These are phyloP conservation scores for Bryopsis sp. DNA, from an alignment of 139 green algal species.

Conservation along the genomic window DNA sequence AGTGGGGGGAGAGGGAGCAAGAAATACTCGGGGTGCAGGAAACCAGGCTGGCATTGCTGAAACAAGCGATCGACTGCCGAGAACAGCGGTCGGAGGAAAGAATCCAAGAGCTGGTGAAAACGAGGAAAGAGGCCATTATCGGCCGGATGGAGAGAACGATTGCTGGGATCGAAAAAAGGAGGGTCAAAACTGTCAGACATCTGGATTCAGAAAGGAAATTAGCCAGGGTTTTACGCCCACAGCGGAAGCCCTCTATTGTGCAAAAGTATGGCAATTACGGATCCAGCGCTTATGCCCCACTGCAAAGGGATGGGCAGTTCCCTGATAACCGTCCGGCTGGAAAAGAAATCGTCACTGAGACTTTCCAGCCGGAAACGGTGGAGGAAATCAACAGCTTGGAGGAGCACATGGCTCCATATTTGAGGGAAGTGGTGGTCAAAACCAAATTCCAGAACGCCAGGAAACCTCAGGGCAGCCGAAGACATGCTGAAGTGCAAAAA, in stretches of 20 bases:
- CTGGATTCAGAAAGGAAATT: too few relatives aligned
- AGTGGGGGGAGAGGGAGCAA: slow-evolving; percentile 62
- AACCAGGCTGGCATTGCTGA: slow-evolving; percentile 44
- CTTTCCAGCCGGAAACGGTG: slow-evolving; percentile 37
- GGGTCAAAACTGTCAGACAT: too few relatives aligned
- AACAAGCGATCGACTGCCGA: slow-evolving; percentile 30
- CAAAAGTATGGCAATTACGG: slow-evolving; percentile 53
- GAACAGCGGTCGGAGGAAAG: slow-evolving; percentile 22
- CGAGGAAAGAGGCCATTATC: background rate
- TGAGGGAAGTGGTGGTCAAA: background rate
- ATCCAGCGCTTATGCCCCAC: slow-evolving; percentile 56
- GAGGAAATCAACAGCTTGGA: background rate
- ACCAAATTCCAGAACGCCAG: background rate
- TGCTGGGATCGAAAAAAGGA: background rate
- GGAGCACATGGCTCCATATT: background rate
- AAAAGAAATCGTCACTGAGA: slow-evolving; percentile 47
- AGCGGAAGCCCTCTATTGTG: too few relatives aligned
- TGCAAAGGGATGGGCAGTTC: slow-evolving; percentile 53
- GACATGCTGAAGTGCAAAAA: slow-evolving; percentile 21
- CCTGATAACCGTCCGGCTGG: slow-evolving; percentile 35
- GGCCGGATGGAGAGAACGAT: background rate
- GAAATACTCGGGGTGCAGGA: slow-evolving; percentile 62
- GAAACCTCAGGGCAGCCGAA: background rate
- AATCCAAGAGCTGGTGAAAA: slow-evolving; percentile 23
- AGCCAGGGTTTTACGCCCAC: too few relatives aligned